Base-by-base conservation (phyloP, 1,284 basidiomycete genomes). In the Dichomitus squalens region DNA sequence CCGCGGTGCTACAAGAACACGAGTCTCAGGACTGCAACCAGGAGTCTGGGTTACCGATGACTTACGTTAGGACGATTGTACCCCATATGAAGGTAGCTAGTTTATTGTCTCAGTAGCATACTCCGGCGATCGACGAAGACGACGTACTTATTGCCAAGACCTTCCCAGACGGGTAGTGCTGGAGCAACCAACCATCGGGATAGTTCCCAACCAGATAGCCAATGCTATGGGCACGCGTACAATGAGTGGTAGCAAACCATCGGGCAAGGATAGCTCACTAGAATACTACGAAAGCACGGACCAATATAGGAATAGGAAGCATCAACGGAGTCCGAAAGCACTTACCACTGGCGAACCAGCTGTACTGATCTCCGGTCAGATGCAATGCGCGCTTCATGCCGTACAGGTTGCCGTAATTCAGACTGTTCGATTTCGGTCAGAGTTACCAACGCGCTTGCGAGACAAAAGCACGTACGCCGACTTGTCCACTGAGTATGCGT, bases 371-470 rank as follows among this genome's bases (percentile, higher is more conserved):
- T 2, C 64, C 61, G 12, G 55, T 53, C 3, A 62, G 51, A 21
- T 63, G 51, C 11, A 66, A 51, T 7, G 55, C 62, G 5, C 41
- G 33, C 57, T 60, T 59, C 64, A 66, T 66, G 4, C 64, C 64
- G 31, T 66, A 66, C 40, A 66, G 40, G 25, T 66, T 66, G 4
- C 55, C 64, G 44, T 64, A 66, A 43, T 66, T 66, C 4, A 66
- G 47, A 1, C 64, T 55, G 35, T 20, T 18, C 3, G 20, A 9
- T 3, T 3, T 1, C 1, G 12, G 7, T 36, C 21, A 39, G 16
- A 3, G 18, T 11, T 25, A 3, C 11, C 8, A 14, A 1, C 20
- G 2, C 14, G 40, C 18, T 33, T 3, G 7, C 1, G 5, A 27
- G 4, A 16, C 29, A 34, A 7, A 29, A 9, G 11, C 12, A 58